These are phyloP conservation scores for Solanum bulbocastanum DNA, from an alignment of 257 asterid species.

Conservation along the genomic window DNA sequence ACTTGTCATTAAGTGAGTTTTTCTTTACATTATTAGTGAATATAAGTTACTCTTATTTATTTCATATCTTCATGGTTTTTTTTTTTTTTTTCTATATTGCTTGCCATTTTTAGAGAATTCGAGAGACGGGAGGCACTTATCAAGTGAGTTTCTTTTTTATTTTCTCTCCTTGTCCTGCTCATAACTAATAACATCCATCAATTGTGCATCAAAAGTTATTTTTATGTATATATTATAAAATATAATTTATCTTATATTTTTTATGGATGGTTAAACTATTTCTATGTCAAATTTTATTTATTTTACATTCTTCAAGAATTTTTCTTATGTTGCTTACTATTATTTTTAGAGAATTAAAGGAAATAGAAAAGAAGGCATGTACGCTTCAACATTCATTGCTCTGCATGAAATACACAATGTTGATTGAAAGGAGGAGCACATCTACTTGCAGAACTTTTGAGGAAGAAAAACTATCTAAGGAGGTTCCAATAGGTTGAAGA, in stretches of 20 bases:
- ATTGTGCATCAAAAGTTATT: too few relatives aligned
- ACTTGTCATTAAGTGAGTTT: not conserved
- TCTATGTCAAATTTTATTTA: not conserved
- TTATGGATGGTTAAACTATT: not conserved
- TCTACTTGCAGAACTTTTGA: not conserved
- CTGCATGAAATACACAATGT: not conserved
- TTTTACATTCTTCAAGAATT: not conserved
- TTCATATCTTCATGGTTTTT: not conserved
- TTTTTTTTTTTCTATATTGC: not conserved
- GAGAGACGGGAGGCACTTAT: not conserved
- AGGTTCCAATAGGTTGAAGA: not conserved
- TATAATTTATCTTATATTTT: not conserved
- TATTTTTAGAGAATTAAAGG: not conserved
- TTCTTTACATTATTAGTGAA: not conserved
- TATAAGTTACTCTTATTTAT: not conserved
- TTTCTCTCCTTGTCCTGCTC: not conserved
- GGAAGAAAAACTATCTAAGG: not conserved
- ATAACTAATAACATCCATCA: not conserved
- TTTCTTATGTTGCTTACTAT: not conserved
- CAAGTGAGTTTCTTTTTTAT: not conserved
- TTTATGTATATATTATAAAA: too few relatives aligned
- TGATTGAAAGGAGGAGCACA: not conserved
- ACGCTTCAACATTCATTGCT: not conserved
- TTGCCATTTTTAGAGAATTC: too few relatives aligned
- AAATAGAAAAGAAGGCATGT: not conserved